Base-by-base conservation (phyloP, 1,139 yeast species). In the Zygosaccharomyces sapae region DNA sequence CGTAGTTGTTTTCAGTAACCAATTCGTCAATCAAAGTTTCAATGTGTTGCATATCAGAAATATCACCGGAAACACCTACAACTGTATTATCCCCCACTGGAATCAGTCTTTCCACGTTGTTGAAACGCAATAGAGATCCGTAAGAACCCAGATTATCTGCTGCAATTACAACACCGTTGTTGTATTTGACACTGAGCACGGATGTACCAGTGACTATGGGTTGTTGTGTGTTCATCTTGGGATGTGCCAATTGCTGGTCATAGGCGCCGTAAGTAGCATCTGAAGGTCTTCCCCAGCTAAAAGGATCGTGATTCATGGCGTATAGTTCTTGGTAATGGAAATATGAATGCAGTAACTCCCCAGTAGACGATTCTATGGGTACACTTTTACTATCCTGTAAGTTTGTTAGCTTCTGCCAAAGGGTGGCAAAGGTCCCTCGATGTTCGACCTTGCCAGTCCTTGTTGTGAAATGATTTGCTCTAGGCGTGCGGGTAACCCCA, bases 191-290 rank as follows among this genome's bases (percentile, higher is more conserved):
- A 5, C 95, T 95, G 58, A 94, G 77, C 20, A 92, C 98, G 31
- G 96, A 87, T 0, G 97, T 88, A 65, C 98, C 97, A 7, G 99
- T 92, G 49, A 94, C 88, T 58, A 87, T 85, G 39, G 99, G 99
- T 62, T 82, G 87, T 68, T 88, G 96, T 3, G 98, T 90, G 68
- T 86, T 84, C 81, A 81, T 80, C 52, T 74, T 79, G 34, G 97
- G 97, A 55, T 81, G 71, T 54, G 95, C 89, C 64, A 89, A 87
- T 42, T 76, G 70, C 43, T 74, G 71, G 67, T 85, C 86, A 70
- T 89, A 92, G 10, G 73, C 67, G 12, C 98, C 98, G 62, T 92
- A 92, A 3, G 81, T 75, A 43, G 77, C 80, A 65, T 85, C 81
- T 45, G 83, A 75, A 51, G 97, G 97, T 70, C 97, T 86, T 18